Evolutionary conservation across 169 alveolate genomes (phyloP).

Genomic region (Eimeria maxima): DNA sequence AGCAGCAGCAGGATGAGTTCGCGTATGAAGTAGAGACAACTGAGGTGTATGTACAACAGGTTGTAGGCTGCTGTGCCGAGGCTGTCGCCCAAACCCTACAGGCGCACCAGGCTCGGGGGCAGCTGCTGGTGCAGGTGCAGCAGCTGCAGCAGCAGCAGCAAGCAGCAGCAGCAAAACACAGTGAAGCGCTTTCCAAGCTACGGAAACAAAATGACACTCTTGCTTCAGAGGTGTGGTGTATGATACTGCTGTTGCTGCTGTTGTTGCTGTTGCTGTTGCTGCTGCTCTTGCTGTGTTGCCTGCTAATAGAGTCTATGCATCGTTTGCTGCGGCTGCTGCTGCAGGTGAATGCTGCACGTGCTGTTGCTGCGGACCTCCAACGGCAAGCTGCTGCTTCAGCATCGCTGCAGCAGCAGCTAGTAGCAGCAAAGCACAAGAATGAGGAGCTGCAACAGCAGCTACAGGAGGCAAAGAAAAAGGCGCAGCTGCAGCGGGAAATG

Average conservation of each 20-base stretch:
- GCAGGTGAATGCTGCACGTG: slow-evolving; percentile 70
- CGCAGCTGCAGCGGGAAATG: slow-evolving; percentile 66
- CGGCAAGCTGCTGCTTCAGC: slow-evolving; percentile 62
- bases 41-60: slow-evolving; percentile 57
- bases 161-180: slow-evolving; percentile 68
- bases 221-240: slow-evolving; percentile 45
- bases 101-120: slow-evolving; percentile 60
- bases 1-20: slow-evolving; percentile 56
- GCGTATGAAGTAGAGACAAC: slow-evolving; percentile 20
- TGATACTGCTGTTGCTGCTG: slow-evolving; percentile 31
- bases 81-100: slow-evolving; percentile 32
- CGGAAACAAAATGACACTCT: slow-evolving; percentile 58
- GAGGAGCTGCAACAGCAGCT: slow-evolving; percentile 75
- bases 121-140: slow-evolving; percentile 74
- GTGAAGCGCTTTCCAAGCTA: slow-evolving; percentile 6
- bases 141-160: slow-evolving; percentile 76
- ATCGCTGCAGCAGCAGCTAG: slow-evolving; percentile 74
- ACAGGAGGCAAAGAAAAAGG: slow-evolving; percentile 57
- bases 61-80: slow-evolving; percentile 27
- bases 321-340: slow-evolving; percentile 28
- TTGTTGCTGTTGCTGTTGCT: slow-evolving; percentile 29
- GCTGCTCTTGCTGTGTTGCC: slow-evolving; percentile 18
- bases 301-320: not conserved
- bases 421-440: slow-evolving; percentile 23
- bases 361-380: slow-evolving; percentile 48